Evolutionary conservation across 2,329 filamentous ascomycete genomes (phyloP).

Genomic region (Talaromyces sp.): DNA sequence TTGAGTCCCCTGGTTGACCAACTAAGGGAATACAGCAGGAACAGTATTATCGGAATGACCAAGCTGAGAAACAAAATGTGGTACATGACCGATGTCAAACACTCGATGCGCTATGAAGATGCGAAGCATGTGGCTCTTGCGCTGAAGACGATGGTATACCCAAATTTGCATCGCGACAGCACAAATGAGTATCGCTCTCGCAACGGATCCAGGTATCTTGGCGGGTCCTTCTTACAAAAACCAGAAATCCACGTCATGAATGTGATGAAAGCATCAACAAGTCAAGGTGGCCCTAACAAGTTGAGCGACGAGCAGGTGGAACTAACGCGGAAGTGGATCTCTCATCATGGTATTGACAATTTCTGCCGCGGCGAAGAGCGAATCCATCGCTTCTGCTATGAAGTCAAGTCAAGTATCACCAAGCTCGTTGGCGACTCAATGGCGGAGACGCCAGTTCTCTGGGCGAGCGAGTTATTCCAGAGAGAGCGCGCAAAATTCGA

Average conservation of each 20-base stretch:
- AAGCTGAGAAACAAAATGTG: conserved; percentile 94
- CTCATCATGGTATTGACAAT: conserved; percentile 78
- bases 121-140: conserved; percentile 82
- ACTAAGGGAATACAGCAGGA: conserved; percentile 69
- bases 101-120: conserved; percentile 83
- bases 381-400: conserved; percentile 88
- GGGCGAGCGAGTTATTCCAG: conserved; percentile 85
- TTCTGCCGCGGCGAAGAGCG: conserved; percentile 93
- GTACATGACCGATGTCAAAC: conserved; percentile 92
- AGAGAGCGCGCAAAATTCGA: conserved; percentile 57
- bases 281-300: conserved; percentile 89
- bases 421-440: conserved; percentile 82
- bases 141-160: conserved; percentile 80
- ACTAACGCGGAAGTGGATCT: conserved; percentile 77
- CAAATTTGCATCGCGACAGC: conserved; percentile 30
- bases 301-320: conserved; percentile 93
- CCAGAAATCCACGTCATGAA: conserved; percentile 84
- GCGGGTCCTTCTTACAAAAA: conserved; percentile 66
- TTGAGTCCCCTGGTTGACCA: conserved; percentile 78
- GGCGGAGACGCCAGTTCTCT: conserved; percentile 79
- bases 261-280: conserved; percentile 74
- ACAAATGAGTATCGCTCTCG: conserved; percentile 38
- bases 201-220: conserved; percentile 46
- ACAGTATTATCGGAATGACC: conserved; percentile 69
- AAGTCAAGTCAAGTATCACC: conserved; percentile 80